These are phyloP conservation scores for Colletotrichum sidae DNA, from an alignment of 2,329 filamentous ascomycete genomes.

Conservation along the genomic window DNA sequence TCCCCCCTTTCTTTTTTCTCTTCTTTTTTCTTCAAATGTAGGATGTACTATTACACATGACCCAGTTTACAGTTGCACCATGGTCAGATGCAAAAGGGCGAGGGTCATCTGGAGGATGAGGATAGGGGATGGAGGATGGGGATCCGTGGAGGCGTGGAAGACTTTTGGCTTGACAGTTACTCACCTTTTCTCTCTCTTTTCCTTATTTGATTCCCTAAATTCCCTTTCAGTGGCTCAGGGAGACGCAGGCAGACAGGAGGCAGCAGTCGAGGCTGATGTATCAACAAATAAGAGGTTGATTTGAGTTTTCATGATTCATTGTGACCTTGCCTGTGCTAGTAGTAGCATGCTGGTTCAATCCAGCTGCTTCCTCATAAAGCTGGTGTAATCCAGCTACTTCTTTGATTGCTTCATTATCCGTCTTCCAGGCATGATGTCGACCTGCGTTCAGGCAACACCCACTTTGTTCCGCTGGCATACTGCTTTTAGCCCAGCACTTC, in stretches of 20 bases:
- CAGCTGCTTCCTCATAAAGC: background rate
- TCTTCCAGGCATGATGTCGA: background rate
- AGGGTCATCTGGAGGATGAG: background rate
- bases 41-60: too few species aligned
- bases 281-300: slow-evolving; percentile 15
- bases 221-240: slow-evolving; percentile 21
- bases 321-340: slow-evolving; percentile 17
- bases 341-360: background rate
- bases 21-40: slow-evolving; percentile 18
- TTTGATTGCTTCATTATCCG: background rate
- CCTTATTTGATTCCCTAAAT: slow-evolving; percentile 30
- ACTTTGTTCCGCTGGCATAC: too few species aligned
- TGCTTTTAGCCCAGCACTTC: too few species aligned
- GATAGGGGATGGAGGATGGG: background rate
- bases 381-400: background rate
- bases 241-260: background rate
- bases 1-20: slow-evolving; percentile 7
- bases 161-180: slow-evolving; percentile 31
- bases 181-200: slow-evolving; percentile 30
- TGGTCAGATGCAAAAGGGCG: background rate
- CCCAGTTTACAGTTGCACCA: background rate
- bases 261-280: background rate
- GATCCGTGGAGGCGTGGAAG: background rate
- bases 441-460: too few species aligned
- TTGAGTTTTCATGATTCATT: slow-evolving; percentile 24